These are phyloP conservation scores for Boletus eberwhitei DNA, from an alignment of 768 basidiomycete species.

Conservation along the genomic window DNA sequence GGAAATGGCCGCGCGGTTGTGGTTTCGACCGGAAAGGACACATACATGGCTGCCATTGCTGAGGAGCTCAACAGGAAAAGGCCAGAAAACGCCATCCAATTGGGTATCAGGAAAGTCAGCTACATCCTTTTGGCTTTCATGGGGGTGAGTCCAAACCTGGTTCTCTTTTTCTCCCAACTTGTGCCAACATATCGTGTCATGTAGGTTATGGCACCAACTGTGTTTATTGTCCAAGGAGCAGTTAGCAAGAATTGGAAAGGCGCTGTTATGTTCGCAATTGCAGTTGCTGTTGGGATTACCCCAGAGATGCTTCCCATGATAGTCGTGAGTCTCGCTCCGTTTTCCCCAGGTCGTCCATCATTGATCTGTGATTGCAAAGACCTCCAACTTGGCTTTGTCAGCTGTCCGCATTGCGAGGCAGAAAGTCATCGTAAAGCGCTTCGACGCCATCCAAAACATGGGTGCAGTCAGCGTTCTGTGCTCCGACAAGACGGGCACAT, in stretches of 20 bases:
- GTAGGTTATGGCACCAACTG: constrained; percentile 31
- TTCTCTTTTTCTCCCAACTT: background rate
- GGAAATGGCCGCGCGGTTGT: constrained; percentile 32
- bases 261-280: constrained; percentile 32
- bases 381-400: constrained; percentile 58
- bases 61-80: constrained; percentile 31
- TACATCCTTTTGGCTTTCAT: constrained; percentile 32
- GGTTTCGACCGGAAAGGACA: constrained; percentile 31
- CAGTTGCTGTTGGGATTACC: constrained; percentile 30
- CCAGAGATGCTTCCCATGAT: constrained; percentile 35
- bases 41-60: constrained; percentile 36
- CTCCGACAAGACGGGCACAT: constrained; percentile 66
- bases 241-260: constrained; percentile 31
- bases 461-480: constrained; percentile 53
- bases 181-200: background rate
- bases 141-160: constrained; percentile 16
- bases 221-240: constrained; percentile 31
- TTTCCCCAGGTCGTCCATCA: background rate
- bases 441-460: constrained; percentile 62
- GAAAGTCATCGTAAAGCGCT: constrained; percentile 59
- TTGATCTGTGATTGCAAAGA: constrained; percentile 41
- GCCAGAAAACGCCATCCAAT: constrained; percentile 34
- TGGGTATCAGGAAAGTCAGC: constrained; percentile 33
- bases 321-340: constrained; percentile 20
- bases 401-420: constrained; percentile 52